These are phyloP conservation scores for Candida argentea DNA, from an alignment of 805 yeast genomes.

Conservation along the genomic window DNA sequence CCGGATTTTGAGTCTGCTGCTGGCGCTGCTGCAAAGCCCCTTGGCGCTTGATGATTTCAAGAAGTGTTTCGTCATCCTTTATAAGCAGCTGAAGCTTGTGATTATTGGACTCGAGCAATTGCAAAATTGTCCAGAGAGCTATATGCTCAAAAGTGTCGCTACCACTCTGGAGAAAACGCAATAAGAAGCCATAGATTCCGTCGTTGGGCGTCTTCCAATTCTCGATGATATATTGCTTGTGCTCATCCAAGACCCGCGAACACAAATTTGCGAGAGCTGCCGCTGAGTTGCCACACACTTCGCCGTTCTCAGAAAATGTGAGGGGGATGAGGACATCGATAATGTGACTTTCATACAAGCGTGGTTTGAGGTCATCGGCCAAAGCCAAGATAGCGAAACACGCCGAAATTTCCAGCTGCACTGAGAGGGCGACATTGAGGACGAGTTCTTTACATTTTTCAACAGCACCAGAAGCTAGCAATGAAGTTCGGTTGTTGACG, in stretches of 20 bases:
- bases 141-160: conserved; percentile 96
- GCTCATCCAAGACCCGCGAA: conserved; percentile 73
- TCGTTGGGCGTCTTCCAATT: conserved; percentile 75
- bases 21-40: conserved; percentile 30
- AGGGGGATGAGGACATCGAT: conserved; percentile 85
- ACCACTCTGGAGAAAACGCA: conserved; percentile 67
- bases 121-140: conserved; percentile 94
- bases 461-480: conserved; percentile 92
- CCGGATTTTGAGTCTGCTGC: conserved; percentile 13
- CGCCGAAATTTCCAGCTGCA: conserved; percentile 93
- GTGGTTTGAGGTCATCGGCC: conserved; percentile 87
- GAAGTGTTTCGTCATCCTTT: conserved; percentile 43
- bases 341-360: conserved; percentile 73
- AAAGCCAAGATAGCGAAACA: conserved; percentile 94
- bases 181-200: conserved; percentile 78
- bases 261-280: conserved; percentile 96
- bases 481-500: conserved; percentile 84
- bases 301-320: conserved; percentile 79
- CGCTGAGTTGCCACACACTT: conserved; percentile 96
- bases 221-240: conserved; percentile 59
- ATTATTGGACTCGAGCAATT: conserved; percentile 81
- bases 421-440: conserved; percentile 75
- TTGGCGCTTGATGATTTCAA: conserved; percentile 43
- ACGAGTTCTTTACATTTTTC: conserved; percentile 86
- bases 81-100: conserved; percentile 45